phyloP scores from a whole-genome alignment of 441 rosid genomes.

The Populus hybrid region DNA sequence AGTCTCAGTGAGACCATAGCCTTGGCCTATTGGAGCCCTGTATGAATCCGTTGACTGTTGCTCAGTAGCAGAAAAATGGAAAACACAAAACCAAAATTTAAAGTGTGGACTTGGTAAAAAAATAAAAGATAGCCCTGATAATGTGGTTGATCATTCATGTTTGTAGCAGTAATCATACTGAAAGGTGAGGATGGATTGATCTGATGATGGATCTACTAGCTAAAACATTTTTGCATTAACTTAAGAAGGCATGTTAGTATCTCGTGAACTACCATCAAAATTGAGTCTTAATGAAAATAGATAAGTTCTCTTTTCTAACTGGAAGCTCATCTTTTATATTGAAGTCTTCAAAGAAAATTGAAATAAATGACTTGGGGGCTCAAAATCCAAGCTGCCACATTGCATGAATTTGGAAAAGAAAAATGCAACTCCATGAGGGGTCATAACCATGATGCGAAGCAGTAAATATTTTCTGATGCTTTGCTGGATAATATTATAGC shows the following conservation, averaged over 20 bases:
- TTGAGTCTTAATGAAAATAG: not conserved
- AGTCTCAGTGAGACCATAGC: slow-evolving; percentile 98
- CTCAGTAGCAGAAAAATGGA: slow-evolving; percentile 16
- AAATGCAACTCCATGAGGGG: not conserved
- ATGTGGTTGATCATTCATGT: not conserved
- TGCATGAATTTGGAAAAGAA: slow-evolving; percentile 4
- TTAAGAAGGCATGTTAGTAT: not conserved
- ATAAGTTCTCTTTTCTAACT: not conserved
- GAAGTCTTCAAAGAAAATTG: not conserved
- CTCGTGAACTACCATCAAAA: not conserved
- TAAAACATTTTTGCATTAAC: not conserved
- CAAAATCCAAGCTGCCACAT: not conserved
- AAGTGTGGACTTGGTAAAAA: not conserved
- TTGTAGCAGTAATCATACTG: not conserved
- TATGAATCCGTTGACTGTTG: slow-evolving; percentile 17
- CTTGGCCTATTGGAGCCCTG: slow-evolving; percentile 99
- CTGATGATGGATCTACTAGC: not conserved
- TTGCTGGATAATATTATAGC: not conserved
- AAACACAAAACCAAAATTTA: not conserved
- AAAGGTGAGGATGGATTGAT: not conserved
- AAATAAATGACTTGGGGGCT: not conserved
- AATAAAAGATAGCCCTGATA: not conserved
- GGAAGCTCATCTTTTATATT: not conserved
- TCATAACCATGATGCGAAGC: not conserved
- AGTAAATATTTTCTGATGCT: not conserved